Base-by-base conservation (phyloP, 2,329 filamentous ascomycete genomes). In the Apiospora hydei region DNA sequence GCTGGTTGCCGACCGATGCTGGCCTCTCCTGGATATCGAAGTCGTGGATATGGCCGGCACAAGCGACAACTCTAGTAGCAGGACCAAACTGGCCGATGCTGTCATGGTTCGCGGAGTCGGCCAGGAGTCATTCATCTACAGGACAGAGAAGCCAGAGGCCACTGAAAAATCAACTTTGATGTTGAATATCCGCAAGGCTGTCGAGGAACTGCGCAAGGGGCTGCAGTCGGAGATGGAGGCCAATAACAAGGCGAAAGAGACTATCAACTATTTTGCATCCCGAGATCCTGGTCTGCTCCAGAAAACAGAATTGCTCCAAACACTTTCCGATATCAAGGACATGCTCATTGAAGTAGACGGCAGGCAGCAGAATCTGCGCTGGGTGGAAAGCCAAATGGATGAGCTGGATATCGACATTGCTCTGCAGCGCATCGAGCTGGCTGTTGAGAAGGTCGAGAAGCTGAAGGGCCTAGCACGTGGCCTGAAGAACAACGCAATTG, bases 401-500 rank as follows among this genome's bases (percentile, higher is more conserved):
- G 94, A 97, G 79, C 89, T 99, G 7, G 96, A 99, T 79, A 98
- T 98, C 77, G 93, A 97, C 77, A 95, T 99, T 78, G 96, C 96
- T 0, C 87, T 98, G 69, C 96, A 98, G 80, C 89, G 90, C 57
- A 96, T 98, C 75, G 95, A 98, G 77, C 89, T 92, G 26, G 93
- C 96, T 0, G 96, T 98, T 0, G 87, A 88, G 6, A 90, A 92
- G 43, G 93, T 98, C 1, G 96, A 98, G 82, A 94, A 94, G 78
- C 87, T 99, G 51, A 93, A 95, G 77, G 89, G 89, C 64, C 87
- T 98, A 34, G 93, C 93, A 0, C 91, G 92, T 73, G 90, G 92
- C 1, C 88, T 98, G 47, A 96, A 95, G 82, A 93, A 92, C 78
- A 98, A 98, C 77, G 86, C 88, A 2, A 91, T 96, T 70, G 96